Conservation (phyloP, 192 early-diverging fungal species). For the Umbelopsis isabellina region DNA sequence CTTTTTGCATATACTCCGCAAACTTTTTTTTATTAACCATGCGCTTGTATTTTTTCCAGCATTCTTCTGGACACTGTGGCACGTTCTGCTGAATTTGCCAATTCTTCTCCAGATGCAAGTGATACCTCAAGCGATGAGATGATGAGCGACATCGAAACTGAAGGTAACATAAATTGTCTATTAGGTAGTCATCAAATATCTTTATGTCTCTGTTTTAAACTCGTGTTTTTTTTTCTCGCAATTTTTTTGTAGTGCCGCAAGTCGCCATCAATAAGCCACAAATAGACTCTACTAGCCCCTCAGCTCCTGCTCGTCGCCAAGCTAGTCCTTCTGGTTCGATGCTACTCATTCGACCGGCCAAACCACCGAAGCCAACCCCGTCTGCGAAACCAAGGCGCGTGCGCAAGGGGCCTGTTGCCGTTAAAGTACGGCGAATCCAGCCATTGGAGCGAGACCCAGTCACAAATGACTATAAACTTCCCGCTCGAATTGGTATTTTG, state of each 20-base stretch:
- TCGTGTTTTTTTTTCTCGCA: neutral
- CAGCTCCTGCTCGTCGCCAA: neutral
- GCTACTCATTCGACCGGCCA: neutral
- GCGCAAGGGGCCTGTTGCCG: conserved; percentile 23
- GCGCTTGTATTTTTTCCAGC: conserved; percentile 1
- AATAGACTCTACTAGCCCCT: neutral
- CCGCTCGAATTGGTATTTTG: conserved; percentile 78
- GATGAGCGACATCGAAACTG: conserved; percentile 19
- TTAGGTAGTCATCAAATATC: neutral
- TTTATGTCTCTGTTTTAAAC: neutral
- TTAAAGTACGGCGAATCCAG: conserved; percentile 45
- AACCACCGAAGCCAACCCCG: neutral
- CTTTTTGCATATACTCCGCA: neutral
- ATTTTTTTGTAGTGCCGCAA: conserved; percentile 11
- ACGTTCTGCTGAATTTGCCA: neutral
- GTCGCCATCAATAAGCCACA: conserved; percentile 13
- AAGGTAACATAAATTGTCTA: neutral
- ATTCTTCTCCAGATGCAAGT: conserved; percentile 11
- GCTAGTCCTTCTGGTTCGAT: neutral
- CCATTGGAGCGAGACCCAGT: conserved; percentile 53
- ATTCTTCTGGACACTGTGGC: conserved; percentile 25
- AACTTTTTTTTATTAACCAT: neutral
- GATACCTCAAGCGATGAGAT: conserved; percentile 19
- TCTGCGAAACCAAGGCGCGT: conserved; percentile 35
- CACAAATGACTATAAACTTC: conserved; percentile 72